phyloP scores from a whole-genome alignment of 805 yeast species.

The Cyberlindnera maclurae region DNA sequence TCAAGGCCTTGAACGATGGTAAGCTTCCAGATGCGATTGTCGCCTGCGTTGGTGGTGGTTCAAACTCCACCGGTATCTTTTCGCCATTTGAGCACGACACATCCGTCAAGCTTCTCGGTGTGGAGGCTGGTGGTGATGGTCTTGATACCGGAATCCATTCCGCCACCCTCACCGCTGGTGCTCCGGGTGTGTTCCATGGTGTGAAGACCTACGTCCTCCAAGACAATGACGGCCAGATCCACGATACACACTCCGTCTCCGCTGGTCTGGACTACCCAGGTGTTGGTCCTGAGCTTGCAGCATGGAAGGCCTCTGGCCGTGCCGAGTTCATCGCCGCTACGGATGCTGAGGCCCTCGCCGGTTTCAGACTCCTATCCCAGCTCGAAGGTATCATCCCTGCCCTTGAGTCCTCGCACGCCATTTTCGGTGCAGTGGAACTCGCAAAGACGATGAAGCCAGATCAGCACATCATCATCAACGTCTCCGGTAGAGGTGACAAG shows the following conservation, averaged over 20 bases:
- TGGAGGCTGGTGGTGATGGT: slow-evolving; percentile 99
- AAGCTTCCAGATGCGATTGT: slow-evolving; percentile 88
- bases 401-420: slow-evolving; percentile 94
- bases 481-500: slow-evolving; percentile 98
- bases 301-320: slow-evolving; percentile 91
- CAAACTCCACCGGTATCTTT: slow-evolving; percentile 93
- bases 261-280: slow-evolving; percentile 99
- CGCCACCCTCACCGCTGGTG: slow-evolving; percentile 92
- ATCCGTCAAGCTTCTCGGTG: slow-evolving; percentile 78
- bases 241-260: slow-evolving; percentile 95
- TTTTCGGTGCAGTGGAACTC: slow-evolving; percentile 80
- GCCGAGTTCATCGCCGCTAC: slow-evolving; percentile 89
- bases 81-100: slow-evolving; percentile 83
- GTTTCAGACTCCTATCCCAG: slow-evolving; percentile 83
- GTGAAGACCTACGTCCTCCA: slow-evolving; percentile 91
- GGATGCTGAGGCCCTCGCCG: slow-evolving; percentile 90
- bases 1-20: slow-evolving; percentile 69
- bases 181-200: slow-evolving; percentile 97
- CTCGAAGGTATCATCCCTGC: slow-evolving; percentile 99
- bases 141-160: slow-evolving; percentile 82
- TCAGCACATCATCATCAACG: slow-evolving; percentile 76
- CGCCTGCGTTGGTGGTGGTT: slow-evolving; percentile 99
- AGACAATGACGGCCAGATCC: slow-evolving; percentile 89
- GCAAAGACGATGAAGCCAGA: slow-evolving; percentile 80
- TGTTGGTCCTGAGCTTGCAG: slow-evolving; percentile 96